Base-by-base conservation (phyloP, 1,284 basidiomycete genomes). In the Ceratobasidium sp. region DNA sequence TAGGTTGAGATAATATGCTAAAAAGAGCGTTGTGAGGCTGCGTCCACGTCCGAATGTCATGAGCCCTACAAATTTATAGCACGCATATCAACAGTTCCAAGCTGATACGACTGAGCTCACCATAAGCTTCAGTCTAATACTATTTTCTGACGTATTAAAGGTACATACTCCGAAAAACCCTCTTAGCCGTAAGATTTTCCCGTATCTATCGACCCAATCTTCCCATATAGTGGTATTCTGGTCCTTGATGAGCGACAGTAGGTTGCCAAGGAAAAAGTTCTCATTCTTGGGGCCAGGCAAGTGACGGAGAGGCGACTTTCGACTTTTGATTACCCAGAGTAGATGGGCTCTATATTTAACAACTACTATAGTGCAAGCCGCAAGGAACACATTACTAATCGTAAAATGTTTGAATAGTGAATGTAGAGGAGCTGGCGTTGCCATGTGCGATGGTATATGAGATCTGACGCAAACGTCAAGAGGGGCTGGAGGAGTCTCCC, bases 161-260 rank as follows among this genome's bases (percentile, higher is more conserved):
- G 6, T 9, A 59, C 79, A 4, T 54, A 80, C 79, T 52, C 66
- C 57, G 23, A 76, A 59, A 42, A 77, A 38, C 3, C 73, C 67
- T 5, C 74, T 33, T 42, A 46, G 77, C 26, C 56, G 48, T 13
- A 80, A 17, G 10, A 65, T 77, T 23, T 64, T 73, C 9, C 79
- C 79, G 40, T 78, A 77, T 50, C 73, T 56, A 33, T 66, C 61
- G 33, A 61, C 42, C 77, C 77, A 78, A 9, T 61, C 54, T 42
- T 77, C 67, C 28, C 54, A 66, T 0, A 80, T 46, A 2, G 5
- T 54, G 0, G 57, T 23, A 4, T 52, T 52, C 38, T 64, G 59
- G 54, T 26, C 23, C 12, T 48, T 50, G 56, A 66, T 0, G 26
- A 79, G 38, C 20, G 38, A 68, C 9, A 64, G 13, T 48, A 74